phyloP scores from a whole-genome alignment of 2,329 filamentous ascomycete genomes.

The Penicillium sclerotiorum region DNA sequence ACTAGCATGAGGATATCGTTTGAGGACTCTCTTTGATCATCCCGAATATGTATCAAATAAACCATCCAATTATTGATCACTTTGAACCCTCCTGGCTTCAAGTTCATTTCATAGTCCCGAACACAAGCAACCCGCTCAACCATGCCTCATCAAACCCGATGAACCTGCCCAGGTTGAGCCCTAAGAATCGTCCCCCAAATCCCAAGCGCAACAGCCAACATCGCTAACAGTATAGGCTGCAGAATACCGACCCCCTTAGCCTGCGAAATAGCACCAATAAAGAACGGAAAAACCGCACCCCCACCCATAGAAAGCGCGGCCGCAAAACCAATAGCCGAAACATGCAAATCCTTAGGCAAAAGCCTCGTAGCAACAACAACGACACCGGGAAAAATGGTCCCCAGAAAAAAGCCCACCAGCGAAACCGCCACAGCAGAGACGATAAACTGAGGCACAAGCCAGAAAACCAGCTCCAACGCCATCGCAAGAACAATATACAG shows the following conservation, averaged over 20 bases:
- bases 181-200: constrained; percentile 17
- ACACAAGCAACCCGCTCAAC: background rate
- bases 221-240: constrained; percentile 58
- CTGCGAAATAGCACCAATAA: constrained; percentile 48
- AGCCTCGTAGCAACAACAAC: constrained; percentile 72
- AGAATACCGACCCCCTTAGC: constrained; percentile 58
- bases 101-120: too few species aligned
- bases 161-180: constrained; percentile 7
- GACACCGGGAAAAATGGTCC: constrained; percentile 73
- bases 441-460: constrained; percentile 73
- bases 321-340: constrained; percentile 74
- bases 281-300: constrained; percentile 50
- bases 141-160: constrained; percentile 7
- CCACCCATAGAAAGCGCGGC: constrained; percentile 74
- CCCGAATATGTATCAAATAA: too few species aligned
- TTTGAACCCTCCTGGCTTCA: background rate
- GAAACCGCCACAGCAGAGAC: constrained; percentile 71
- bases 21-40: too few species aligned
- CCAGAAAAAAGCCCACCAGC: constrained; percentile 74
- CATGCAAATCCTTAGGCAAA: constrained; percentile 70
- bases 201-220: constrained; percentile 38
- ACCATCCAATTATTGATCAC: too few species aligned
- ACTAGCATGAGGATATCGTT: too few species aligned
- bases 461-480: constrained; percentile 71
- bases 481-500: constrained; percentile 65